These are phyloP conservation scores for Cephalotrichum gorgonifer DNA, from an alignment of 2,329 filamentous ascomycete species.

Conservation along the genomic window DNA sequence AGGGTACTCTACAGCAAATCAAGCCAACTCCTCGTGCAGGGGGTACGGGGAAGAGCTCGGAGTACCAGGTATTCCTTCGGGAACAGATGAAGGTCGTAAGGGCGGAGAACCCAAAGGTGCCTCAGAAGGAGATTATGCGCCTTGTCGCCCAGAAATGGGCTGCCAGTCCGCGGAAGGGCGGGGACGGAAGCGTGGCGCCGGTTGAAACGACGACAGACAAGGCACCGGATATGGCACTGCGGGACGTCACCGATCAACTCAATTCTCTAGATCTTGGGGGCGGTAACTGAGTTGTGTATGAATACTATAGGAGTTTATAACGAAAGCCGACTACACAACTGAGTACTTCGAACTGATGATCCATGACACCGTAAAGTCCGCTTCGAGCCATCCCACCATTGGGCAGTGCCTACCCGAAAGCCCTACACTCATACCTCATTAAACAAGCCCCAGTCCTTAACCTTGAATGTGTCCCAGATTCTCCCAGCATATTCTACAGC, in stretches of 20 bases:
- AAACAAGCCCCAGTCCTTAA: slow-evolving; percentile 76
- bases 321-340: not conserved
- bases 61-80: slow-evolving; percentile 49
- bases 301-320: not conserved
- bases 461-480: slow-evolving; percentile 63
- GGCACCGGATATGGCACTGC: not conserved
- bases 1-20: slow-evolving; percentile 59
- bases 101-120: slow-evolving; percentile 42
- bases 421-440: slow-evolving; percentile 11
- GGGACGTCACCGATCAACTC: not conserved
- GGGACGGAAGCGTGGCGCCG: not conserved
- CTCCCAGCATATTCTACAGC: slow-evolving; percentile 55
- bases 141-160: slow-evolving; percentile 55
- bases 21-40: slow-evolving; percentile 58
- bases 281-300: not conserved
- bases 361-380: not conserved
- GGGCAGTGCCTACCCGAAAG: not conserved
- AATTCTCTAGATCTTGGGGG: not conserved
- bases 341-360: not conserved
- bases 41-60: slow-evolving; percentile 20
- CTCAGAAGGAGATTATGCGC: slow-evolving; percentile 60
- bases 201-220: not conserved
- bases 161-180: slow-evolving; percentile 33
- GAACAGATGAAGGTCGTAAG: slow-evolving; percentile 54
- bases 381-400: not conserved